Percentiles rank a stretch among this genome's conserved stretches.
Conservation (phyloP, 805 yeast species). For the Suhomyces prunicola region DNA sequence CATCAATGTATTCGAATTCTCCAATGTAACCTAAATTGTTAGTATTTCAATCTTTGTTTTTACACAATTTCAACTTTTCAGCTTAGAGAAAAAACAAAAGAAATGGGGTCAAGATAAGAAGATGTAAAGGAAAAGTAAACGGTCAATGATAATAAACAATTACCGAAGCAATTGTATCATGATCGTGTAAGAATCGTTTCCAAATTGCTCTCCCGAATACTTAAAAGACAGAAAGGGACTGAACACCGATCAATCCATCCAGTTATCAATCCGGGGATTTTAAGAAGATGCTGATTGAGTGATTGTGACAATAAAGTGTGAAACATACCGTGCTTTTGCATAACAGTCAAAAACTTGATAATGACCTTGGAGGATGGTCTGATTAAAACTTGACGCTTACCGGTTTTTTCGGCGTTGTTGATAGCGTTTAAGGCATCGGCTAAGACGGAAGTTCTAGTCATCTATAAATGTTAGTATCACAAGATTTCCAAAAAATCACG, state of each 20-base stretch:
- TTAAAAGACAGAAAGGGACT: conserved; percentile 97
- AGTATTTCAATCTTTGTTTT: conserved; percentile 12
- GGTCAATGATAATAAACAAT: conserved; percentile 33
- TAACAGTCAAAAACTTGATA: conserved; percentile 92
- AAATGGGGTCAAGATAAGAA: neutral
- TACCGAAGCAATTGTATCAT: conserved; percentile 24
- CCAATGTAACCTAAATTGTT: conserved; percentile 67
- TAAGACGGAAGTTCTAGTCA: conserved; percentile 98
- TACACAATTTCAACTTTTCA: neutral
- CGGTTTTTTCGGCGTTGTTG: conserved; percentile 99
- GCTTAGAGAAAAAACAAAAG: neutral
- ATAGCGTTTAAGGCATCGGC: conserved; percentile 98
- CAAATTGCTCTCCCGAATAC: conserved; percentile 81
- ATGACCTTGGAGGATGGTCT: conserved; percentile 98
- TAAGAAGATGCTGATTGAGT: neutral
- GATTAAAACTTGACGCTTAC: conserved; percentile 97
- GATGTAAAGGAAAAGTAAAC: conserved; percentile 71
- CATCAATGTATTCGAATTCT: conserved; percentile 97
- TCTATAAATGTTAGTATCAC: conserved; percentile 21
- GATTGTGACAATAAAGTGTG: neutral
- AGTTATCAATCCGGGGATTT: conserved; percentile 91
- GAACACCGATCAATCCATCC: conserved; percentile 87
- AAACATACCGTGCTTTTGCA: conserved; percentile 84
- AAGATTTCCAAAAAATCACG: neutral
- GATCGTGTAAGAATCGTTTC: conserved; percentile 69